Evolutionary conservation across 73 alveolate species (phyloP), one percentile per base, ranked within the genome.

Genomic region (Uronychia setigera): DNA sequence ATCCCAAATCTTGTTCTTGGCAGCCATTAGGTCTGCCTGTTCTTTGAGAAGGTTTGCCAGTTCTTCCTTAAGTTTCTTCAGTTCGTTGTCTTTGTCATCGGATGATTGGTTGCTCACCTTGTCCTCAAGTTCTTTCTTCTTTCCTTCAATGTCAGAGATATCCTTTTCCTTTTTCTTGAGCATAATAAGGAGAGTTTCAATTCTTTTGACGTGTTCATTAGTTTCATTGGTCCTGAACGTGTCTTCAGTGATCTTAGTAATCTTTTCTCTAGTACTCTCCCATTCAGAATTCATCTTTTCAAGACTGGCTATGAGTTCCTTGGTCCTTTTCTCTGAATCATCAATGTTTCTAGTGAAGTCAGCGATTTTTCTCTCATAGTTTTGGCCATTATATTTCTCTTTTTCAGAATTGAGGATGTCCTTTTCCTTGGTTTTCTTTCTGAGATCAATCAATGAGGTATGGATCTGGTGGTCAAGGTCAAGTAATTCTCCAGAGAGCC

Each of bases 321-420:
- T 59, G 33, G 93, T 57, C 78, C 58, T 87, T 35, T 67, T 80
- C 74, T 87, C 79, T 1, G 93, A 87, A 19, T 80, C 78, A 32
- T 87, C 86, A 57, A 87, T 81, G 35, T 32, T 25, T 1, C 30
- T 46, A 1, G 30, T 80, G 31, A 35, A 57, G 1, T 80, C 86
- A 26, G 34, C 78, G 31, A 80, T 35, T 32, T 80, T 80, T 32
- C 77, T 35, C 31, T 80, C 78, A 79, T 34, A 80, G 28, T 76
- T 76, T 29, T 80, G 86, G 32, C 86, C 86, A 26, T 30, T 34
- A 33, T 32, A 59, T 29, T 78, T 78, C 46, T 78, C 75, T 31
- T 78, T 78, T 35, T 78, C 84, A 78, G 74, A 31, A 33, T 78
- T 78, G 26, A 78, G 75, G 76, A 31, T 31, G 9, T 32, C 75